Base-by-base conservation (phyloP, 202 grass and related monocot species). In the Alloteropsis angusta region DNA sequence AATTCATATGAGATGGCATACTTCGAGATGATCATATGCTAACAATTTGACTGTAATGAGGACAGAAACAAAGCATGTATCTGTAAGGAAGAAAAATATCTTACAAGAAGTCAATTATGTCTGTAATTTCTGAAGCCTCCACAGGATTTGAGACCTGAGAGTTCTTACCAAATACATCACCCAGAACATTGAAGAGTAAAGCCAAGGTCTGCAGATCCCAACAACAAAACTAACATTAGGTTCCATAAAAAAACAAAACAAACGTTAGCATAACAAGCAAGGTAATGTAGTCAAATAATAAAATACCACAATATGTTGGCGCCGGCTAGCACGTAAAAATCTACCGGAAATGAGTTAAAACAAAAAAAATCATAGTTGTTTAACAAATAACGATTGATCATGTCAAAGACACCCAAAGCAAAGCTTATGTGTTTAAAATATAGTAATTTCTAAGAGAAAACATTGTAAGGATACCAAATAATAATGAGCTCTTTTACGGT, bases 71-170 rank as follows among this genome's bases (percentile, higher is more conserved):
- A 62, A 75, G 43, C 55, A 28, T 7, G 22, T 32, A 47, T 22
- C 70, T 34, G 39, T 4, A 42, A 80, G 30, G 52, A 81, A 84
- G 68, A 25, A 60, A 23, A 32, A 17, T 38, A 67, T 75, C 92
- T 93, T 95, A 95, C 96, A 98, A 57, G 77, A 98, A 98, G 80
- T 95, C 92, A 46, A 98, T 89, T 75, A 98, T 93, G 81, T 98
- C 96, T 56, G 85, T 61, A 16, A 93, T 98, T 74, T 98, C 96
- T 71, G 96, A 91, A 37, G 88, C 96, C 42, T 89, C 90, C 44
- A 91, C 90, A 16, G 83, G 91, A 90, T 88, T 75, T 59, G 85
- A 71, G 38, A 82, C 49, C 56, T 93, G 96, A 28, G 92, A 89
- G 47, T 93, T 98, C 76, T 98, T 98, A 49, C 96, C 96, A 74